phyloP scores from a whole-genome alignment of 768 basidiomycete genomes.

The Auricularia auricula-judae region DNA sequence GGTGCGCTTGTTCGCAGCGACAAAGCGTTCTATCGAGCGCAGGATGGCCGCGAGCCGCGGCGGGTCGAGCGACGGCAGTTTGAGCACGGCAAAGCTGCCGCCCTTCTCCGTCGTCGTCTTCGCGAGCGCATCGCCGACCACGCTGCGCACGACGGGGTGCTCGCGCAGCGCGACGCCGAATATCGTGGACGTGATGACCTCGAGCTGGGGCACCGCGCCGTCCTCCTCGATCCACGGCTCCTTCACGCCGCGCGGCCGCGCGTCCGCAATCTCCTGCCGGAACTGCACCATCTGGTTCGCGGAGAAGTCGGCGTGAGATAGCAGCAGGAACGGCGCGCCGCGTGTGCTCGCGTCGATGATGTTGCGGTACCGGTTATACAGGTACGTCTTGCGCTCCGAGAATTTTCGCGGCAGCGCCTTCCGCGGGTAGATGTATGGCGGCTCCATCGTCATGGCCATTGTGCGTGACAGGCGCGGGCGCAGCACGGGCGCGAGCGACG shows the following conservation, averaged over 20 bases:
- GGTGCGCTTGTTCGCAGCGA: constrained; percentile 47
- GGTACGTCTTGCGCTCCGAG: constrained; percentile 66
- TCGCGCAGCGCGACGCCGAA: constrained; percentile 70
- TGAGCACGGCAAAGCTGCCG: constrained; percentile 57
- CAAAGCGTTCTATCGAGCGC: constrained; percentile 51
- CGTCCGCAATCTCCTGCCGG: constrained; percentile 52
- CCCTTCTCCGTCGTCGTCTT: constrained; percentile 42
- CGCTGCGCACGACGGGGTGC: constrained; percentile 12
- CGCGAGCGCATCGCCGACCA: constrained; percentile 25
- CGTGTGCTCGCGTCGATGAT: constrained; percentile 46
- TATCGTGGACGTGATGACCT: constrained; percentile 64
- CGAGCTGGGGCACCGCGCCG: constrained; percentile 37
- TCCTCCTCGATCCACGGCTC: constrained; percentile 2
- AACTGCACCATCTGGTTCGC: constrained; percentile 57
- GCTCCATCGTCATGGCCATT: constrained; percentile 49
- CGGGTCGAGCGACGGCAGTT: constrained; percentile 57
- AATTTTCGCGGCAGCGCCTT: constrained; percentile 58
- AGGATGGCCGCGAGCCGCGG: constrained; percentile 60
- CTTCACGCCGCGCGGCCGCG: constrained; percentile 21
- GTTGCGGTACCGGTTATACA: constrained; percentile 68
- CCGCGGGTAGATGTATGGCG: constrained; percentile 38
- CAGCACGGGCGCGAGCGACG: background rate
- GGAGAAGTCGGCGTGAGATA: constrained; percentile 67
- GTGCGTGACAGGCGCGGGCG: constrained; percentile 18
- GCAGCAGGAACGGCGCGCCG: constrained; percentile 59